These are phyloP conservation scores for Arthroderma sp. DNA, from an alignment of 2,329 filamentous ascomycete genomes.

Conservation along the genomic window DNA sequence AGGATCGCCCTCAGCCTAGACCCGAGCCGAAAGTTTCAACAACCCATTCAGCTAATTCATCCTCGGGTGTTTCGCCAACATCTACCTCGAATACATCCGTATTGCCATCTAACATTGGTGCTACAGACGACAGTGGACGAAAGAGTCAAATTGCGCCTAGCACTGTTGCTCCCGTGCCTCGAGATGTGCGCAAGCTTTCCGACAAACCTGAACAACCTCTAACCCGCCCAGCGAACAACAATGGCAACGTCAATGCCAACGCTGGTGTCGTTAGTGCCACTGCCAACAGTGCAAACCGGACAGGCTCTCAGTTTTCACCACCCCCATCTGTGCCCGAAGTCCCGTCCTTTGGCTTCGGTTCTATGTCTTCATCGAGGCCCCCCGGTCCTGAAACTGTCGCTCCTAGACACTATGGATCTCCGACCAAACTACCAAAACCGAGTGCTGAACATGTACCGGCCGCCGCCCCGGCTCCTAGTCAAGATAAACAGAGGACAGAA, in stretches of 20 bases:
- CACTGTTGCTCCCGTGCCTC: background rate
- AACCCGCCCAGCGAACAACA: conserved; percentile 19
- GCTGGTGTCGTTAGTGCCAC: background rate
- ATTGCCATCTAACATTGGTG: conserved; percentile 1
- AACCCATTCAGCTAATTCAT: conserved; percentile 9
- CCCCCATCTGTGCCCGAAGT: conserved; percentile 30
- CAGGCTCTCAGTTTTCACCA: conserved; percentile 21
- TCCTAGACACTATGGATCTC: no score
- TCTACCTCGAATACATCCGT: conserved; percentile 1
- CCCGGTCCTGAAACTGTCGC: no score
- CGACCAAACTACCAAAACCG: no score
- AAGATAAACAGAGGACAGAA: background rate
- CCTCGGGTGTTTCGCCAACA: conserved; percentile 7
- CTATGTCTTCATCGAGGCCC: no score
- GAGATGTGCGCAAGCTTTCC: conserved; percentile 2
- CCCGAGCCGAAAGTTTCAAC: conserved; percentile 16
- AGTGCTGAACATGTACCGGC: no score
- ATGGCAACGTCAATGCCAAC: conserved; percentile 16
- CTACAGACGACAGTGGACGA: background rate
- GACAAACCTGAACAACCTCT: conserved; percentile 14
- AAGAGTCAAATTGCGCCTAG: background rate
- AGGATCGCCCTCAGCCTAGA: conserved; percentile 22
- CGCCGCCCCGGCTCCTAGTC: no score
- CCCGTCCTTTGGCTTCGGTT: conserved; percentile 22
- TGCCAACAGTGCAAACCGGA: conserved; percentile 14